Evolutionary conservation across 768 basidiomycete genomes (phyloP).

Genomic region (Gymnopilus dilepis): DNA sequence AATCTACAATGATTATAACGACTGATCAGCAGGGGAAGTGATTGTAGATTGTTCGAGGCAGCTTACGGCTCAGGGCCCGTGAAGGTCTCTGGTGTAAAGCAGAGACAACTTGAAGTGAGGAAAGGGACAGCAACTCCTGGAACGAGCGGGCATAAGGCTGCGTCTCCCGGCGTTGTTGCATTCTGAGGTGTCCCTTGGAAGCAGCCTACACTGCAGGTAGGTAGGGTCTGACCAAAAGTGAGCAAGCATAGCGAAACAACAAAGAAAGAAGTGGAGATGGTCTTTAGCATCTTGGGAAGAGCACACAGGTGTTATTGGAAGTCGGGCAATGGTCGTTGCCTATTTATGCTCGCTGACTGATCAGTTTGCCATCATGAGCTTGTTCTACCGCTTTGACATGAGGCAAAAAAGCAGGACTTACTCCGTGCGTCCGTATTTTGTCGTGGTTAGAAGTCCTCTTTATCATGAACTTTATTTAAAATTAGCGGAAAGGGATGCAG

Average conservation of each 20-base stretch:
- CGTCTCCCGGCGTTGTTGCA: neutral
- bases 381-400: too few relatives aligned
- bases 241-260: neutral
- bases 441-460: too few relatives aligned
- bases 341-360: too few relatives aligned
- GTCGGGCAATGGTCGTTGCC: too few relatives aligned
- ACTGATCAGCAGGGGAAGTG: neutral
- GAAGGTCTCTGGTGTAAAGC: neutral
- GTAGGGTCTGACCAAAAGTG: neutral
- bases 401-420: too few relatives aligned
- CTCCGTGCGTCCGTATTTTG: too few relatives aligned
- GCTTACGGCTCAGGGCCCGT: neutral
- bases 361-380: too few relatives aligned
- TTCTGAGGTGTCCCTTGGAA: neutral
- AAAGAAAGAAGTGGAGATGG: neutral
- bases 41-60: neutral
- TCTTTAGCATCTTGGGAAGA: neutral
- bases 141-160: neutral
- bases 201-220: neutral
- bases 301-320: too few relatives aligned
- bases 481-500: too few relatives aligned
- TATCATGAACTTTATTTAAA: too few relatives aligned
- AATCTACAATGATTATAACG: neutral
- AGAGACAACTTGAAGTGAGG: neutral
- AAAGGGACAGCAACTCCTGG: neutral